Conservation (phyloP, 768 basidiomycete species). For the Saitozyma sp. region DNA sequence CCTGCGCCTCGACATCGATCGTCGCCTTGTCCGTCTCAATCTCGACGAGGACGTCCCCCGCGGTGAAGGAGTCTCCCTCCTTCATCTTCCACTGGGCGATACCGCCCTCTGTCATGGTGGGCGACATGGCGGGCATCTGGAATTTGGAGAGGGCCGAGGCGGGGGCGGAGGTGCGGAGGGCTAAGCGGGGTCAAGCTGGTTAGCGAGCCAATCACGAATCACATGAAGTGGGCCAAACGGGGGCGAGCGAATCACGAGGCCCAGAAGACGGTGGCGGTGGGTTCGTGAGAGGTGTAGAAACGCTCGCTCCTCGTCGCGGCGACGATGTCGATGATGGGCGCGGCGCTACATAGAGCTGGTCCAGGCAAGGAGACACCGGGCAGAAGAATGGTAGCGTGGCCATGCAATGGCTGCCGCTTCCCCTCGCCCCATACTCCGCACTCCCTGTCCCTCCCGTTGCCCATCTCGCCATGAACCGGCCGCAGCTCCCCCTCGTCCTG, state of each 20-base stretch:
- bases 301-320: background rate
- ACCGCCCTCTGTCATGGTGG: slow-evolving; percentile 99
- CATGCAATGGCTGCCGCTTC: too few species aligned
- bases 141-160: slow-evolving; percentile 80
- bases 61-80: slow-evolving; percentile 84
- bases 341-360: background rate
- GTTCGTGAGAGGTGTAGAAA: too few species aligned
- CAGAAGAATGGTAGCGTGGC: too few species aligned
- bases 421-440: too few species aligned
- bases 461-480: too few species aligned
- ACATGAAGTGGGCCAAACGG: background rate
- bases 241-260: too few species aligned
- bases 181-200: slow-evolving; percentile 54
- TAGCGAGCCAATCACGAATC: background rate
- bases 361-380: too few species aligned
- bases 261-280: too few species aligned
- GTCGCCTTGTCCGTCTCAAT: slow-evolving; percentile 99
- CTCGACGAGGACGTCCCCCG: slow-evolving; percentile 93
- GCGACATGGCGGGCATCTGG: slow-evolving; percentile 98
- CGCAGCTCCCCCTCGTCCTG: too few species aligned
- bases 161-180: slow-evolving; percentile 76
- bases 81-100: slow-evolving; percentile 97
- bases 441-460: too few species aligned
- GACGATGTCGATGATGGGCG: background rate
- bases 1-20: slow-evolving; percentile 98